Base-by-base conservation (phyloP, 345 rosid species). In the Salix caprea region DNA sequence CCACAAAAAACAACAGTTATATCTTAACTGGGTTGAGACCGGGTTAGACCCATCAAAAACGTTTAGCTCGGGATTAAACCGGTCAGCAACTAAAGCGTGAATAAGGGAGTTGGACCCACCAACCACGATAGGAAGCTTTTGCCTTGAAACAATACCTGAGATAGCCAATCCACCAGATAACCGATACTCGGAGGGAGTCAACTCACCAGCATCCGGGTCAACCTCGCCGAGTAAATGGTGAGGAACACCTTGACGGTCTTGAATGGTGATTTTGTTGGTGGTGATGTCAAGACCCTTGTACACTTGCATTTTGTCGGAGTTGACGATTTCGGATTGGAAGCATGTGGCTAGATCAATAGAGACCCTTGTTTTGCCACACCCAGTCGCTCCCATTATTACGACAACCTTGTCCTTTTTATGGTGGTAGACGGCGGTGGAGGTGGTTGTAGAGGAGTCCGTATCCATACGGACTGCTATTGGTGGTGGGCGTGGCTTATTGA, bases 61-160 rank as follows among this genome's bases (percentile, higher is more conserved):
- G 77, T 89, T 87, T 5, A 77, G 12, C 40, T 44, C 82, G 7
- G 92, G 91, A 82, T 88, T 83, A 77, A 87, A 92, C 15, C 82
- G 69, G 34, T 92, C 88, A 7, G 82, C 88, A 7, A 96, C 79
- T 7, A 92, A 88, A 3, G 97, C 94, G 79, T 94, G 90, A 4
- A 94, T 73, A 65, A 92, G 85, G 12, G 99, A 87, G 87, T 94
- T 96, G 44, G 99, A 96, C 71, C 99, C 98, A 26, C 99, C 99
- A 16, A 88, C 98, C 13, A 96, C 71, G 2, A 96, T 76, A 56
- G 98, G 99, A 13, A 89, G 74, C 52, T 72, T 87, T 50, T 74
- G 54, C 1, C 94, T 80, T 15, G 87, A 85, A 12, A 65, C 30
- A 32, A 96, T 82, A 39, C 80, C 87, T 24, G 85, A 65, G 46